Base-by-base conservation (phyloP, 768 basidiomycete genomes). In the Collybia sp. region DNA sequence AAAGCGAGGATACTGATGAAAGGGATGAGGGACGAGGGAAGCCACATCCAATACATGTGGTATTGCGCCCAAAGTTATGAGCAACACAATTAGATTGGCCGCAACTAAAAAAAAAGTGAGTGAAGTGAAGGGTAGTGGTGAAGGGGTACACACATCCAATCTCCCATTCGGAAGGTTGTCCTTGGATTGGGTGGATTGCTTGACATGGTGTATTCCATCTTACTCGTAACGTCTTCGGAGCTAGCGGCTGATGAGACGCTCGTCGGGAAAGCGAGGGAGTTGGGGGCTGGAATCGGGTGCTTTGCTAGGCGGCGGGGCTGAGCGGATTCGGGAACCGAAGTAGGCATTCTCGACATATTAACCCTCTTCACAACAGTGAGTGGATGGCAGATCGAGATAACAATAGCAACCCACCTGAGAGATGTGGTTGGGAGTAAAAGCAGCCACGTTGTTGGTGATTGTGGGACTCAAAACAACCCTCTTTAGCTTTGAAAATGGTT, bases 11-110 rank as follows among this genome's bases (percentile, higher is more conserved):
- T 25, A 8, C 25, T 8, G 25, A 25, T 8, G 25, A 8, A 25
- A 25, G 25, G 4, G 25, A 25, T 25, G 25, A 25, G 12, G 72
- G 67, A 45, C 82, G 73, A 40, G 83, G 76, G 57, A 72, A 78
- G 52, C 85, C 87, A 57, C 88, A 90, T 36, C 82, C 85, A 55
- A 88, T 86, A 67, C 88, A 91, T 25, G 76, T 66, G 40, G 82
- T 55, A 62, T 91, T 91, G 49, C 88, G 86, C 50, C 84, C 84
- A 72, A 90, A 91, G 68, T 91, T 91, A 62, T 89, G 86, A 12
- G 85, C 87, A 55, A 79, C 83, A 61, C 88, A 91, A 40, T 74
- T 79, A 53, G 77, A 70, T 46, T 78, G 76, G 46, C 67, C 68
- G 59, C 88, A 90, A 70, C 88, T 88, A 58, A 47, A 54, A 34